Conservation (phyloP, 768 basidiomycete genomes). For the Clitopilus passeckerianus region DNA sequence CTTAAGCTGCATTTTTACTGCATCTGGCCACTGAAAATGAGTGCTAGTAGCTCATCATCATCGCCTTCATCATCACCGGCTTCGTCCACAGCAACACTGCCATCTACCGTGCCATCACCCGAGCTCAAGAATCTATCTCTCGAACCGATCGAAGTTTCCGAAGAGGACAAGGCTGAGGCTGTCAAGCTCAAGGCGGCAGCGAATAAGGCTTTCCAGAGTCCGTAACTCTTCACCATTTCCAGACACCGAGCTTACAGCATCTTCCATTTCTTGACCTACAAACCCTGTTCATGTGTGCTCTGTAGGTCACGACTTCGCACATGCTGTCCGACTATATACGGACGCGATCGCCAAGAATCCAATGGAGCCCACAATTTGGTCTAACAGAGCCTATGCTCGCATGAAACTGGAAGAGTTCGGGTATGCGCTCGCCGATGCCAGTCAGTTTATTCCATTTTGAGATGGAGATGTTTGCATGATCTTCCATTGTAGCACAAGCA, state of each 20-base stretch:
- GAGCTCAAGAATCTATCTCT: conserved; percentile 47
- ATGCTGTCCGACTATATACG: conserved; percentile 76
- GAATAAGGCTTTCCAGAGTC: conserved; percentile 71
- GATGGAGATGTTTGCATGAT: too few species aligned
- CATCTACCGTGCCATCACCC: conserved; percentile 57
- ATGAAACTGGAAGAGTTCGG: conserved; percentile 94
- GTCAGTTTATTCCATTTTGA: conserved; percentile 40
- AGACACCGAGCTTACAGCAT: neutral
- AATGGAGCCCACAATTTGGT: conserved; percentile 85
- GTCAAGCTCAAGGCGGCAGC: conserved; percentile 75
- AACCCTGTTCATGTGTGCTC: neutral
- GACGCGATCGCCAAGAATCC: conserved; percentile 87
- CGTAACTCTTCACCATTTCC: conserved; percentile 1
- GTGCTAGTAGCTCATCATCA: conserved; percentile 21
- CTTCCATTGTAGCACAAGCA: conserved; percentile 56
- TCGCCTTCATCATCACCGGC: conserved; percentile 39
- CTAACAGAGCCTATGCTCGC: conserved; percentile 88
- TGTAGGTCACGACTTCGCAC: conserved; percentile 67
- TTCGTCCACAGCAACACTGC: conserved; percentile 30
- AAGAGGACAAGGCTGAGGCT: conserved; percentile 67
- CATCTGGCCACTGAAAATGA: conserved; percentile 18
- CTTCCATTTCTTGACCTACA: conserved; percentile 1
- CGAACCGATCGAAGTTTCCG: conserved; percentile 47
- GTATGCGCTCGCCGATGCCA: conserved; percentile 83
- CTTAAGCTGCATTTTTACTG: neutral